Percentiles rank a stretch among this genome's conserved stretches.
phyloP scores from a whole-genome alignment of 805 yeast genomes.

The Ogataea trehalophila region DNA sequence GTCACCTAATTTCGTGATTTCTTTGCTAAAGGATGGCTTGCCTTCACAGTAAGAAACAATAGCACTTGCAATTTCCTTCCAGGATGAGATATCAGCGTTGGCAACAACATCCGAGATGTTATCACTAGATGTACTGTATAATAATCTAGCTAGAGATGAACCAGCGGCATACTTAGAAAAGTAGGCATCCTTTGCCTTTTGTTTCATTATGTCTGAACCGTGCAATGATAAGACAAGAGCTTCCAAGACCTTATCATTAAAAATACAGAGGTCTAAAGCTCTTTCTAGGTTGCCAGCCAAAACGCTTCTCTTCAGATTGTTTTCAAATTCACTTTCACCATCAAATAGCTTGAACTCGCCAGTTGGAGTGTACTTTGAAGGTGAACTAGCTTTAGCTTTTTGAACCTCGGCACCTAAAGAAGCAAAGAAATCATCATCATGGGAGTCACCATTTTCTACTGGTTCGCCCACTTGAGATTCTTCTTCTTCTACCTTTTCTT shows the following conservation, averaged over 20 bases:
- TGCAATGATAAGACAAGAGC: conserved; percentile 78
- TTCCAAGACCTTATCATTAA: conserved; percentile 61
- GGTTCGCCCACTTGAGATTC: conserved; percentile 13
- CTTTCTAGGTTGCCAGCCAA: conserved; percentile 56
- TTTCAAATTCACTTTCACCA: conserved; percentile 32
- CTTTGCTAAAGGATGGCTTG: conserved; percentile 43
- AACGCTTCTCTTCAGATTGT: conserved; percentile 47
- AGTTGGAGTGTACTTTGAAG: conserved; percentile 37
- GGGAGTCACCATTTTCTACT: conserved; percentile 10
- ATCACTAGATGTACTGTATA: conserved; percentile 57
- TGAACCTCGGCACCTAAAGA: conserved; percentile 22
- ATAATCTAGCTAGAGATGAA: conserved; percentile 63
- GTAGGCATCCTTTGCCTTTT: conserved; percentile 67
- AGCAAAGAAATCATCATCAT: conserved; percentile 32
- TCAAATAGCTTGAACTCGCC: conserved; percentile 46
- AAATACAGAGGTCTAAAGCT: conserved; percentile 66
- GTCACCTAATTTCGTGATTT: conserved; percentile 70
- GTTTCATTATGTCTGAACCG: conserved; percentile 56
- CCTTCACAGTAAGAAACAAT: conserved; percentile 53
- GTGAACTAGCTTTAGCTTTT: background rate
- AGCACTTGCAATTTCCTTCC: conserved; percentile 79
- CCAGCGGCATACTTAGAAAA: conserved; percentile 50
- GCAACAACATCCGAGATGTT: conserved; percentile 64
- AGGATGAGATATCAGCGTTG: conserved; percentile 70
- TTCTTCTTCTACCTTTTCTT: conserved; percentile 9